Conservation (phyloP, 208 protist species). For the Crithidia fasciculata region DNA sequence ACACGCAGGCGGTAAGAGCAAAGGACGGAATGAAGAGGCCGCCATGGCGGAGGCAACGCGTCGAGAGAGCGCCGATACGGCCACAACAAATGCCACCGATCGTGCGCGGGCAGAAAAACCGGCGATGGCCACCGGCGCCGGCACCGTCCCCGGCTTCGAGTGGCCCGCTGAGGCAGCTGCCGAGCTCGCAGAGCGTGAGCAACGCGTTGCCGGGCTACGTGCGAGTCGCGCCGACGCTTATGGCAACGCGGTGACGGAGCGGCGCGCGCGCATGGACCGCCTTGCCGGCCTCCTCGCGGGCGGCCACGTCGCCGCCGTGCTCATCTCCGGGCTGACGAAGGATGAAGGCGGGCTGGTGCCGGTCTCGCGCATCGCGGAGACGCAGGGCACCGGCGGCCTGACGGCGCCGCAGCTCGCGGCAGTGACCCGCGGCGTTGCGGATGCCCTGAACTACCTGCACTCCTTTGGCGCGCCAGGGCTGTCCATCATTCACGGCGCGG, state of each 20-base stretch:
- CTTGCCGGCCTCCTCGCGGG: neutral
- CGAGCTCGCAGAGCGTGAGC: conserved; percentile 3
- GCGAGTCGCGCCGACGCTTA: neutral
- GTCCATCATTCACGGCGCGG: neutral
- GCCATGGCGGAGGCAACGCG: neutral
- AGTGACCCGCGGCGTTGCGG: conserved; percentile 1
- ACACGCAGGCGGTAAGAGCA: too few species aligned
- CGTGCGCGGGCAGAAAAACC: too few species aligned
- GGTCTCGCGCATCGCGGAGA: neutral
- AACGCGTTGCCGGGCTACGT: conserved; percentile 11
- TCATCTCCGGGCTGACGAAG: conserved; percentile 6
- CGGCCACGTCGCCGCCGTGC: conserved; percentile 9
- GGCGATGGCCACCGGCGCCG: neutral
- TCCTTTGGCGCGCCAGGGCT: neutral
- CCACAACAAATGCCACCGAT: neutral
- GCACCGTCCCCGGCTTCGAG: conserved; percentile 12
- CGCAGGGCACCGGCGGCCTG: conserved; percentile 1
- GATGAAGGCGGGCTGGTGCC: neutral
- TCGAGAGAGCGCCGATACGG: too few species aligned
- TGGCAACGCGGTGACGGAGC: neutral
- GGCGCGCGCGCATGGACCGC: conserved; percentile 5
- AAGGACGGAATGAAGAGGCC: neutral
- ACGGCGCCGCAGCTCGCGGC: conserved; percentile 10
- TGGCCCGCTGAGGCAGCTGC: conserved; percentile 15
- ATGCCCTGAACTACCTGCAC: conserved; percentile 13